phyloP scores from a whole-genome alignment of 768 basidiomycete genomes.

The Guyanaporus albipodus region DNA sequence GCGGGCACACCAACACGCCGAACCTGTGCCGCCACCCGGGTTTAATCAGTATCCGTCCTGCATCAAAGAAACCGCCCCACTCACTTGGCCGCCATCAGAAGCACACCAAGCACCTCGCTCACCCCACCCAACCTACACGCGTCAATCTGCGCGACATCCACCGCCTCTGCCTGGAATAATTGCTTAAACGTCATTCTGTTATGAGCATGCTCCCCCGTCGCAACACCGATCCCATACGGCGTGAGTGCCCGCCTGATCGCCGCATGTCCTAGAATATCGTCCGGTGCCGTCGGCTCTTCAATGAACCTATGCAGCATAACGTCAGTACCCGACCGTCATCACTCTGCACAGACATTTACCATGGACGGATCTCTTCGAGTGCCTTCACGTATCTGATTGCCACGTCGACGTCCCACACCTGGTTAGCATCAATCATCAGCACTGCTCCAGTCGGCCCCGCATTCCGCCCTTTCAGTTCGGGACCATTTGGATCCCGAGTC shows the following conservation, averaged over 20 bases:
- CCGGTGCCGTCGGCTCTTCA: constrained; percentile 90
- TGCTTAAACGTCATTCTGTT: constrained; percentile 97
- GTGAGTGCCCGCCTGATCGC: constrained; percentile 74
- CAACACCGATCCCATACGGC: constrained; percentile 80
- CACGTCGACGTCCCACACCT: constrained; percentile 88
- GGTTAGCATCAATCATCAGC: constrained; percentile 94
- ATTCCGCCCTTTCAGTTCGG: constrained; percentile 75
- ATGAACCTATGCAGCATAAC: constrained; percentile 62
- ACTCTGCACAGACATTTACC: background rate
- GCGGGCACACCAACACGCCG: constrained; percentile 84
- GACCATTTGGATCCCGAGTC: constrained; percentile 48
- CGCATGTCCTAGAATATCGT: constrained; percentile 85
- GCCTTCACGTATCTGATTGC: constrained; percentile 84
- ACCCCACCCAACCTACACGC: constrained; percentile 88
- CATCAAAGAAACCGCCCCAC: constrained; percentile 16
- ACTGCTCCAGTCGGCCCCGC: constrained; percentile 90
- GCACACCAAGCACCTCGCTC: constrained; percentile 82
- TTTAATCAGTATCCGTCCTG: background rate
- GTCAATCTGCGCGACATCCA: constrained; percentile 88
- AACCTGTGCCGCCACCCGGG: constrained; percentile 44
- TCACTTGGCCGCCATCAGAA: constrained; percentile 88
- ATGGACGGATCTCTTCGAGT: constrained; percentile 59
- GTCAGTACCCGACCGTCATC: constrained; percentile 8
- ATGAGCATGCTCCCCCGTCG: constrained; percentile 93
- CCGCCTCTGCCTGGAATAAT: constrained; percentile 80